These are phyloP conservation scores for Cytospora schulzeri DNA, from an alignment of 2,329 filamentous ascomycete genomes.

Conservation along the genomic window DNA sequence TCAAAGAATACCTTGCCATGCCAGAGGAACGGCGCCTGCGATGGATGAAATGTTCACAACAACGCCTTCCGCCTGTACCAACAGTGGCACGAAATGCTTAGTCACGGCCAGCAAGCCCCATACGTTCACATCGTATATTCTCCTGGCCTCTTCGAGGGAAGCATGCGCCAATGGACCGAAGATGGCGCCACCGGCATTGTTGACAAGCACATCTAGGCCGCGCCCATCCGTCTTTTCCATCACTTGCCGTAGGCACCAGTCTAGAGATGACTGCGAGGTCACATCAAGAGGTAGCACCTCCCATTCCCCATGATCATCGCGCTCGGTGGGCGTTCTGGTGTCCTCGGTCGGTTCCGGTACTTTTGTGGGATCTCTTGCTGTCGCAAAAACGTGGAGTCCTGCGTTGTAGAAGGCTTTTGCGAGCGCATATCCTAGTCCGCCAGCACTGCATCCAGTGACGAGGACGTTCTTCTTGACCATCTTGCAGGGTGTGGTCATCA, in stretches of 20 bases:
- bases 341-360: too few relatives aligned
- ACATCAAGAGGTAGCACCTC: slow-evolving; percentile 37
- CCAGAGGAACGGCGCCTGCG: slow-evolving; percentile 17
- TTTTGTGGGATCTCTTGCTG: slow-evolving; percentile 34
- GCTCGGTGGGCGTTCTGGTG: too few relatives aligned
- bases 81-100: slow-evolving; percentile 40
- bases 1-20: slow-evolving; percentile 29
- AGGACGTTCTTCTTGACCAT: too few relatives aligned
- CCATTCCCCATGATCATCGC: slow-evolving; percentile 32
- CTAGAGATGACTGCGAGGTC: slow-evolving; percentile 33
- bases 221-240: slow-evolving; percentile 34
- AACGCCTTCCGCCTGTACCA: slow-evolving; percentile 34
- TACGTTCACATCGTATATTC: slow-evolving; percentile 45
- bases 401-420: slow-evolving; percentile 34
- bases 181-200: slow-evolving; percentile 45
- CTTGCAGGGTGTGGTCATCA: too few relatives aligned
- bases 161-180: slow-evolving; percentile 39
- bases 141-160: slow-evolving; percentile 39
- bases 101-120: slow-evolving; percentile 41
- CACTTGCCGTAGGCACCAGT: slow-evolving; percentile 25
- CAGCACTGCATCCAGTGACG: slow-evolving; percentile 40
- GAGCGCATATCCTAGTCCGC: slow-evolving; percentile 36
- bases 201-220: slow-evolving; percentile 43
- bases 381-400: slow-evolving; percentile 36
- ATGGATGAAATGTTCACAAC: slow-evolving; percentile 32